Evolutionary conservation across 768 basidiomycete genomes (phyloP).

Genomic region (Tephrocybe sp.): DNA sequence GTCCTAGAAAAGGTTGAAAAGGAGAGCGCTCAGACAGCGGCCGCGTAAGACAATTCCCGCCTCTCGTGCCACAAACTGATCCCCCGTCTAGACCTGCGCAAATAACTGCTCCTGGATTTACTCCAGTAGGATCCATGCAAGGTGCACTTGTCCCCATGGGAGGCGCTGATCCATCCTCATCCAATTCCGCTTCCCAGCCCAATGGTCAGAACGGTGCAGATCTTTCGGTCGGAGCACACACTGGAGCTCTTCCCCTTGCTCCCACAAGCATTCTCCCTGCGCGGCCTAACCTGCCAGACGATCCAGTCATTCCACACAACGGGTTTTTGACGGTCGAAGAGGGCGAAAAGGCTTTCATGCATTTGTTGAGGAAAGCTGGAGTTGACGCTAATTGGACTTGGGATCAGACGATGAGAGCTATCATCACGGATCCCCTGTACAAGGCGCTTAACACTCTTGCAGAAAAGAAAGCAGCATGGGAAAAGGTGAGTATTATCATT

Average conservation of each 20-base stretch:
- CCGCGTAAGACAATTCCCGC: constrained; percentile 23
- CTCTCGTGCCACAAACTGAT: not conserved
- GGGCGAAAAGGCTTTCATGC: constrained; percentile 92
- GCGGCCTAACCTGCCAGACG: constrained; percentile 80
- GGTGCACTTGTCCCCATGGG: constrained; percentile 55
- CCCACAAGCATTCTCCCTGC: constrained; percentile 63
- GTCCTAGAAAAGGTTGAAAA: constrained; percentile 85
- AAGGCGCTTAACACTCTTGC: constrained; percentile 91
- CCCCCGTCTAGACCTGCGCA: constrained; percentile 24
- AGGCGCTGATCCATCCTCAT: constrained; percentile 50
- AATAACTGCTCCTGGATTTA: constrained; percentile 43
- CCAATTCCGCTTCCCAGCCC: constrained; percentile 48
- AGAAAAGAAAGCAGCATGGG: constrained; percentile 93
- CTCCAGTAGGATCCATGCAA: constrained; percentile 45
- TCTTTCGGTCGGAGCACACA: constrained; percentile 51
- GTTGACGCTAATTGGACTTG: constrained; percentile 94
- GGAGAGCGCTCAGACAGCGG: constrained; percentile 46
- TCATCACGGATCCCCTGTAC: constrained; percentile 97
- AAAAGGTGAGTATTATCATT: constrained; percentile 64
- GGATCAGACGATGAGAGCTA: constrained; percentile 97
- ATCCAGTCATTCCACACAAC: constrained; percentile 87
- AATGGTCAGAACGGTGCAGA: constrained; percentile 50
- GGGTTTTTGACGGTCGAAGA: constrained; percentile 86
- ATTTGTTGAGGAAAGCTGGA: constrained; percentile 84
- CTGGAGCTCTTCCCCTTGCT: constrained; percentile 58